Conservation (phyloP, 2,329 filamentous ascomycete species). For the Xylariaceae sp. region DNA sequence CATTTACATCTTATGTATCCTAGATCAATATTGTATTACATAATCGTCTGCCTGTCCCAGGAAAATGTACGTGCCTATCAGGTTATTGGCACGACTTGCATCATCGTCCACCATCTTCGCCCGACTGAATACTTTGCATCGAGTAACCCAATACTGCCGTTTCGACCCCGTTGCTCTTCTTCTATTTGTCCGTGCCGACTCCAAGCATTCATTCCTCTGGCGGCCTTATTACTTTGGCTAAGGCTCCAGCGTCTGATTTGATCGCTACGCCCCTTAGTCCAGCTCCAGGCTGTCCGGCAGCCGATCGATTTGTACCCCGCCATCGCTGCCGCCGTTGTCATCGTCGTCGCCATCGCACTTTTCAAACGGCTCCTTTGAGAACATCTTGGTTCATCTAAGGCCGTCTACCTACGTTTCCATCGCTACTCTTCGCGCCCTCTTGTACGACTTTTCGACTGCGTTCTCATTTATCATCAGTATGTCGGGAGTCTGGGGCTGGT, state of each 20-base stretch:
- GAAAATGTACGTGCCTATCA: neutral
- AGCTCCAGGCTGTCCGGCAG: constrained; percentile 4
- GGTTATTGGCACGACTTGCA: constrained; percentile 21
- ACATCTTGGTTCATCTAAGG: constrained; percentile 2
- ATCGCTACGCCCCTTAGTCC: neutral
- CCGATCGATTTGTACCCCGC: constrained; percentile 26
- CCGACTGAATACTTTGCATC: neutral
- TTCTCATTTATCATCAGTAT: constrained; percentile 39
- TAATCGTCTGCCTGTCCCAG: neutral
- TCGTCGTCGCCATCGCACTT: constrained; percentile 7
- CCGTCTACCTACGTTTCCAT: constrained; percentile 1
- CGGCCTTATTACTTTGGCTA: neutral
- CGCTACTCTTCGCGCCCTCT: neutral
- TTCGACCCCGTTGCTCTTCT: neutral
- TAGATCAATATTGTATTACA: neutral
- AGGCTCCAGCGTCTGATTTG: neutral
- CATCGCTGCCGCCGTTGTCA: constrained; percentile 14
- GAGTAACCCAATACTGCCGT: neutral
- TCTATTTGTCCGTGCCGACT: neutral
- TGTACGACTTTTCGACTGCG: constrained; percentile 9
- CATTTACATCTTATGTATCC: neutral
- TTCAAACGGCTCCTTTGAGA: neutral
- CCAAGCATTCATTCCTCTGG: neutral
- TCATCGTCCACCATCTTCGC: constrained; percentile 16
- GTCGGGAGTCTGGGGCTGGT: constrained; percentile 80